Percentiles rank a stretch among this genome's conserved stretches.
Evolutionary conservation across 116 monocot species (phyloP).

Genomic region (Cymodocea nodosa): DNA sequence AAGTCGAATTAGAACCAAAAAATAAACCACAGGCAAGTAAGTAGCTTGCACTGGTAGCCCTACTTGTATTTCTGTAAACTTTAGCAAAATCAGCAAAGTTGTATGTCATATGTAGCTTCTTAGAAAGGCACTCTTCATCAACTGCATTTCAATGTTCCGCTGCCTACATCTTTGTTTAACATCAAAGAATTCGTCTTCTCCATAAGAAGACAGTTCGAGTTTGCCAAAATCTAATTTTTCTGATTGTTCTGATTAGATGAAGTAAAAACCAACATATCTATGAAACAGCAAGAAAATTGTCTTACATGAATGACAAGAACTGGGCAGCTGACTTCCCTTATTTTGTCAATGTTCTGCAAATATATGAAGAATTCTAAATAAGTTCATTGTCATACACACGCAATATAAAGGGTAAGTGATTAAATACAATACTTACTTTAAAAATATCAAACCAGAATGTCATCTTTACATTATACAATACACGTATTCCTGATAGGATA

Average conservation of each 20-base stretch:
- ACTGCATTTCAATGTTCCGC: too few relatives aligned
- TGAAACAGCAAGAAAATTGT: neutral
- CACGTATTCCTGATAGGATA: constrained; percentile 84
- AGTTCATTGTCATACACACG: neutral
- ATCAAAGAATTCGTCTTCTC: too few relatives aligned
- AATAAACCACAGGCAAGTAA: too few relatives aligned
- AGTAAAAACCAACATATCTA: neutral
- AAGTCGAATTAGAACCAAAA: too few relatives aligned
- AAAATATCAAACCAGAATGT: constrained; percentile 96
- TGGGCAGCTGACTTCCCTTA: constrained; percentile 1
- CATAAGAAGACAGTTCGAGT: too few relatives aligned
- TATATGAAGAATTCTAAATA: neutral
- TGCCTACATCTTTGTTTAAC: too few relatives aligned
- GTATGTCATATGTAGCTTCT: too few relatives aligned
- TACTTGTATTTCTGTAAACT: too few relatives aligned
- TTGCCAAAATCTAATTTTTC: neutral
- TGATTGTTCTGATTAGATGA: neutral
- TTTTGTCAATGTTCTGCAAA: constrained; percentile 9
- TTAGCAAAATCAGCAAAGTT: too few relatives aligned
- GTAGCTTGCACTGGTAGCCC: too few relatives aligned
- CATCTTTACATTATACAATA: constrained; percentile 72
- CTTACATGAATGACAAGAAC: constrained; percentile 9
- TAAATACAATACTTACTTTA: constrained; percentile 34
- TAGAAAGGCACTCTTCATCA: too few relatives aligned
- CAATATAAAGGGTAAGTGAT: neutral